Percentiles rank a stretch among this genome's conserved stretches.
Conservation (phyloP, 163 green algal species). For the Smithsoniella earleae region DNA sequence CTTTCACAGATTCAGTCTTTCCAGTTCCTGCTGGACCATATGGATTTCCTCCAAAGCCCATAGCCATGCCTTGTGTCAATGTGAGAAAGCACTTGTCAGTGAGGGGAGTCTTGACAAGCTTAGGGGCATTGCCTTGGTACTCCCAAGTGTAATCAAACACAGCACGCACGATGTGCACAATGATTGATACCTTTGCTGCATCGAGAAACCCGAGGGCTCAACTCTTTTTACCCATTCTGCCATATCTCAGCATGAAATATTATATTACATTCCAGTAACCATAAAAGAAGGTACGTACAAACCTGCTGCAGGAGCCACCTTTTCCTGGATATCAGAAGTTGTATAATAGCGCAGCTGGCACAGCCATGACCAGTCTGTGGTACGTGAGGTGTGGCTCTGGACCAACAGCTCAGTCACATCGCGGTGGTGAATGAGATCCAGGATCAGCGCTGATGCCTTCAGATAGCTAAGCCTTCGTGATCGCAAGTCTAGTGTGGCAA, state of each 20-base stretch:
- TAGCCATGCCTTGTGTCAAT: constrained; percentile 65
- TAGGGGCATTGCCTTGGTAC: constrained; percentile 64
- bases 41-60: constrained; percentile 69
- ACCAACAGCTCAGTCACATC: constrained; percentile 61
- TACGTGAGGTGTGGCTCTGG: constrained; percentile 21
- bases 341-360: constrained; percentile 63
- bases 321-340: neutral
- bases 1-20: constrained; percentile 83
- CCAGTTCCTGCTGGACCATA: constrained; percentile 78
- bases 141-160: constrained; percentile 67
- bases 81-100: constrained; percentile 80
- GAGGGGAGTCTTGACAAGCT: constrained; percentile 74
- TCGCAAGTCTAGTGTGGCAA: constrained; percentile 47
- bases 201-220: neutral
- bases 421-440: constrained; percentile 71
- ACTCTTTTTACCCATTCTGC: neutral
- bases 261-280: too few relatives aligned
- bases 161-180: constrained; percentile 54
- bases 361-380: constrained; percentile 59
- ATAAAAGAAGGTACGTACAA: too few relatives aligned
- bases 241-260: neutral
- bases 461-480: constrained; percentile 55
- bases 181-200: neutral
- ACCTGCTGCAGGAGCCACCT: neutral
- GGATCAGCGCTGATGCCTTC: constrained; percentile 51